phyloP scores from a whole-genome alignment of 2,329 filamentous ascomycete genomes.

The Colletotrichum graminicola region DNA sequence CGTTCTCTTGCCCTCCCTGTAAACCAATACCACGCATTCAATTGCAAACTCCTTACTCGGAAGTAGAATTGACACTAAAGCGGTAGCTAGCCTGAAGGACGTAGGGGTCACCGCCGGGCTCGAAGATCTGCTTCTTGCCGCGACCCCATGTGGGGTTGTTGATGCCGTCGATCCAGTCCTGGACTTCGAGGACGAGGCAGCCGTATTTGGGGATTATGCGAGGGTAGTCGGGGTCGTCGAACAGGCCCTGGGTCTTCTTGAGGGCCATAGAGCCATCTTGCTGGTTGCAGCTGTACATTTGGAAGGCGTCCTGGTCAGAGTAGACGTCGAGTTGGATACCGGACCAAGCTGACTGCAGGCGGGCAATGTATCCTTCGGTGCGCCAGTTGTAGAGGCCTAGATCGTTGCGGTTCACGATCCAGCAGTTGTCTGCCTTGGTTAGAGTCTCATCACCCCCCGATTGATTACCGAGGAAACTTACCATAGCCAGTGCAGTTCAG shows the following conservation, averaged over 20 bases:
- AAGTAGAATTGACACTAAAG: slow-evolving; percentile 63
- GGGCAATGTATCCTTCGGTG: slow-evolving; percentile 69
- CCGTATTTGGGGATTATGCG: slow-evolving; percentile 80
- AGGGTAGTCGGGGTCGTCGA: slow-evolving; percentile 65
- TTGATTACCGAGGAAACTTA: slow-evolving; percentile 50
- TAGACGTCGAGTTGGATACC: slow-evolving; percentile 87
- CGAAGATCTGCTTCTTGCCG: slow-evolving; percentile 69
- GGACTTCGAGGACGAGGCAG: slow-evolving; percentile 90
- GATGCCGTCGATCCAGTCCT: slow-evolving; percentile 95
- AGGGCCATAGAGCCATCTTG: slow-evolving; percentile 79
- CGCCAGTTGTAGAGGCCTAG: slow-evolving; percentile 74
- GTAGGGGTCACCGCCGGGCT: slow-evolving; percentile 70
- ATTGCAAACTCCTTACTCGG: neutral
- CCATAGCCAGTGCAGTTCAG: slow-evolving; percentile 88
- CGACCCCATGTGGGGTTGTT: slow-evolving; percentile 92
- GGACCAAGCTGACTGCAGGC: slow-evolving; percentile 78
- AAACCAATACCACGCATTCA: neutral
- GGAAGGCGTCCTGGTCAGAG: slow-evolving; percentile 87
- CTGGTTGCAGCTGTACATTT: slow-evolving; percentile 86
- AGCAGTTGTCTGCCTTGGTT: slow-evolving; percentile 70
- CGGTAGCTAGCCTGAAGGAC: slow-evolving; percentile 72
- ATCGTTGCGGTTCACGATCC: slow-evolving; percentile 72
- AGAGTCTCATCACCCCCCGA: neutral
- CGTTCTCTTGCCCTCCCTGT: neutral
- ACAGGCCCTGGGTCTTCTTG: slow-evolving; percentile 77